Evolutionary conservation across 148 eudicot species (phyloP), one percentile per base, ranked within the genome.

Genomic region (Cornus florida): DNA sequence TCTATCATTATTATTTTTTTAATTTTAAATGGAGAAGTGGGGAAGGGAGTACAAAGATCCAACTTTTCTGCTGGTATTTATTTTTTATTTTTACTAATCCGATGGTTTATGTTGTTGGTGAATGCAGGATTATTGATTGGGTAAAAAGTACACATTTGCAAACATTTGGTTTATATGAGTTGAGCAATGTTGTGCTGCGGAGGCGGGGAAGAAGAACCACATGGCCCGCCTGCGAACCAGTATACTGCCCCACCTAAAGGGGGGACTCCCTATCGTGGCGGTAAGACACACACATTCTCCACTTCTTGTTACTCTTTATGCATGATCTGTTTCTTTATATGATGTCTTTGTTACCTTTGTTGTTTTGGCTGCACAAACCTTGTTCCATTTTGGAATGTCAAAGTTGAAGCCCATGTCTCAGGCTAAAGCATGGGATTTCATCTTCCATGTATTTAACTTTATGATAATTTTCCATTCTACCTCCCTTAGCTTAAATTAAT

Each of bases 121-220:
- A 19, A 79, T 78, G 35, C 69, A 77, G 22, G 67, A 66, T 60
- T 46, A 43, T 50, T 71, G 70, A 11, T 73, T 38, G 77, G 81
- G 33, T 82, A 72, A 46, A 71, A 79, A 10, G 8, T 31, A 70
- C 24, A 9, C 11, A 38, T 77, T 4, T 5, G 9, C 22, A 39
- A 60, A 60, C 59, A 11, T 67, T 56, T 69, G 69, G 28, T 28
- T 69, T 70, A n/a, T 69, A 28, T 56, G 80, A 10, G 31, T 71
- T 39, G 80, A 90, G 84, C 78, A 50, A 90, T 90, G 93, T 88
- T 86, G 76, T 90, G 93, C 82, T 90, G 93, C 78, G 91, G 93
- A 84, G 93, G 91, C 59, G 82, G 86, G 72, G 91, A 90, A 80
- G 93, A 90, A 81, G 91, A 87, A 77, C 75, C 67, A 67, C 67